phyloP scores from a whole-genome alignment of 129 eudicot genomes.

The Arctium minus region DNA sequence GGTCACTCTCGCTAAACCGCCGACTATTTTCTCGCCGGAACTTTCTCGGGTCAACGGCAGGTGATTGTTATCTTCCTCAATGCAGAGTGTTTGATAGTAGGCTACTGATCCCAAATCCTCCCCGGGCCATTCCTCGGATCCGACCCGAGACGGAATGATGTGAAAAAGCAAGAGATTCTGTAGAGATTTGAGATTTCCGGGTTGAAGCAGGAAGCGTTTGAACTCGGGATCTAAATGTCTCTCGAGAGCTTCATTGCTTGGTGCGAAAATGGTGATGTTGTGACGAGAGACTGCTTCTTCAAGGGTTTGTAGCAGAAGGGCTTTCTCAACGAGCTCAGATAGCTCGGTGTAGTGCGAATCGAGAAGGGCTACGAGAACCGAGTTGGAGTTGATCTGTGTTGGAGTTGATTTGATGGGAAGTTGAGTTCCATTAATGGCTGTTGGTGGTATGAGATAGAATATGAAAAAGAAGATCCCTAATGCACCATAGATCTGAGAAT shows the following conservation, averaged over 20 bases:
- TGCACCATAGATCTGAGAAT: conserved; percentile 65
- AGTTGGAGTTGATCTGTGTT: conserved; percentile 65
- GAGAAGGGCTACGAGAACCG: conserved; percentile 74
- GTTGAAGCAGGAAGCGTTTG: conserved; percentile 74
- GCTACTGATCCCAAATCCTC: not conserved
- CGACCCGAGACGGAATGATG: conserved; percentile 66
- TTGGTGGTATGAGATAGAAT: conserved; percentile 17
- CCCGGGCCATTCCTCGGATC: conserved; percentile 58
- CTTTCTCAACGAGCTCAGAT: conserved; percentile 81
- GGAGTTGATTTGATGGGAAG: conserved; percentile 20
- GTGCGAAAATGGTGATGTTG: conserved; percentile 86
- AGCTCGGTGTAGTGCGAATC: conserved; percentile 86
- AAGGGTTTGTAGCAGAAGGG: conserved; percentile 58
- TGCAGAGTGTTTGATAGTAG: conserved; percentile 34
- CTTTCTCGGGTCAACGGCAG: not conserved
- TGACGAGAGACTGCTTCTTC: conserved; percentile 51
- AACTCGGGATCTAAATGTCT: conserved; percentile 71
- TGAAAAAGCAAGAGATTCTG: conserved; percentile 66
- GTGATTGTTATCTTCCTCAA: conserved; percentile 8
- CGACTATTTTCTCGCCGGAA: conserved; percentile 31
- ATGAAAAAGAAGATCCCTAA: conserved; percentile 12
- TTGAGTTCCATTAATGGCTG: conserved; percentile 21
- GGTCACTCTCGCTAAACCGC: conserved; percentile 39
- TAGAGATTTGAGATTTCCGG: conserved; percentile 69
- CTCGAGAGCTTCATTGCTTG: conserved; percentile 70